Evolutionary conservation across 208 protist species (phyloP).

Genomic region (Strigomonas culicis): DNA sequence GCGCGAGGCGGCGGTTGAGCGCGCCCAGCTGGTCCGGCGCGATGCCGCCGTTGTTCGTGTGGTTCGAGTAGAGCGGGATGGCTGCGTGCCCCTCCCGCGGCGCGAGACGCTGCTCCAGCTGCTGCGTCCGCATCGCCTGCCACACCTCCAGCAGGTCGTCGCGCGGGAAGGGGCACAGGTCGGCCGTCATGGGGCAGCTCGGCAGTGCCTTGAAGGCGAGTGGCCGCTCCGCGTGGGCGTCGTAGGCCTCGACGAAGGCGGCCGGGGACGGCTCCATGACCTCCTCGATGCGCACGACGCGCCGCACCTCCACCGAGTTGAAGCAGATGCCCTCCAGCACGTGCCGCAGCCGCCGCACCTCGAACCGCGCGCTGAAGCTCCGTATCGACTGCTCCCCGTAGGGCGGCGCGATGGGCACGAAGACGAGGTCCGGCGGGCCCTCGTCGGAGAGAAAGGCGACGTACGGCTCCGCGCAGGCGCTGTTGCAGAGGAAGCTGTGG

Average conservation of each 20-base stretch:
- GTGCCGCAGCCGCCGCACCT: conserved; percentile 14
- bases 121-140: conserved; percentile 19
- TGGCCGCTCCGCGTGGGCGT: neutral
- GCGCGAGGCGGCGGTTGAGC: conserved; percentile 5
- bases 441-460: conserved; percentile 29
- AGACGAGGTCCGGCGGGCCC: conserved; percentile 26
- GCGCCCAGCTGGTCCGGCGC: conserved; percentile 1
- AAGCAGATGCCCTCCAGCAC: conserved; percentile 23
- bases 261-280: neutral
- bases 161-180: conserved; percentile 24
- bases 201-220: conserved; percentile 23
- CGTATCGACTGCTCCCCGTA: conserved; percentile 16
- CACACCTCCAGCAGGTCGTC: conserved; percentile 25
- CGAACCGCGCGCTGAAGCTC: conserved; percentile 18
- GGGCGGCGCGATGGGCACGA: conserved; percentile 23
- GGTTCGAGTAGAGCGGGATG: conserved; percentile 19
- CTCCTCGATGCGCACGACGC: conserved; percentile 20
- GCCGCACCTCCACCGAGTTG: conserved; percentile 23
- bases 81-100: conserved; percentile 6
- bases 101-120: neutral
- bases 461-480: conserved; percentile 18
- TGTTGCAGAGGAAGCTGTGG: conserved; percentile 31
- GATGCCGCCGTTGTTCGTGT: conserved; percentile 14
- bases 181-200: conserved; percentile 1
- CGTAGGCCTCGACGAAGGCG: conserved; percentile 17